Percentiles rank a stretch among this genome's conserved stretches.
Conservation (phyloP, 805 yeast genomes). For the Lachancea meyersii region DNA sequence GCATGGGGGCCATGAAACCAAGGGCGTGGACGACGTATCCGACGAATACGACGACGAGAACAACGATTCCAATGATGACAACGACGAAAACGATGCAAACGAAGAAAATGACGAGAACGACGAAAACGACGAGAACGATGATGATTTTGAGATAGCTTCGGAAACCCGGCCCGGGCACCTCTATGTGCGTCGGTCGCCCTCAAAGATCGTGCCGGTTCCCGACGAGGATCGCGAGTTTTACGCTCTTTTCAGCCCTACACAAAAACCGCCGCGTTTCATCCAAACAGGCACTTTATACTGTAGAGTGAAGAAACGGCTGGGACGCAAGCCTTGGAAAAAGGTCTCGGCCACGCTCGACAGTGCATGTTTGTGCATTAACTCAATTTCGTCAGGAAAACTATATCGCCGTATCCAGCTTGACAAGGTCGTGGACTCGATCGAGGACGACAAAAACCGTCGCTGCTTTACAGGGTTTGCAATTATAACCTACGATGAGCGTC, state of each 20-base stretch:
- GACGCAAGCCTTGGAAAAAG: conserved; percentile 20
- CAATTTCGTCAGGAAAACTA: conserved; percentile 14
- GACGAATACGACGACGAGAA: background rate
- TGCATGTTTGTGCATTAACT: conserved; percentile 13
- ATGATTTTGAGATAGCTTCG: conserved; percentile 10
- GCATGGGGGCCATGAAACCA: conserved; percentile 1
- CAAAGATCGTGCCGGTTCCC: conserved; percentile 1
- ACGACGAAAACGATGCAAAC: background rate
- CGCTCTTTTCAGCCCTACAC: conserved; percentile 15
- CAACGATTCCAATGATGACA: background rate
- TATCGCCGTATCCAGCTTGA: conserved; percentile 13
- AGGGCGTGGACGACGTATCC: conserved; percentile 1
- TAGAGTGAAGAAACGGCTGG: conserved; percentile 15
- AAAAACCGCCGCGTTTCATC: conserved; percentile 13
- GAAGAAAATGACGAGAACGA: conserved; percentile 9
- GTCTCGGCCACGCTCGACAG: conserved; percentile 16
- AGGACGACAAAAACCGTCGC: conserved; percentile 11
- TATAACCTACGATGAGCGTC: conserved; percentile 16
- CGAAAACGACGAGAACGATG: conserved; percentile 11
- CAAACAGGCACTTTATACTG: conserved; percentile 14
- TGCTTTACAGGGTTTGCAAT: conserved; percentile 17
- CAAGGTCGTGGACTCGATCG: conserved; percentile 19
- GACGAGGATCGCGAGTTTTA: conserved; percentile 18
- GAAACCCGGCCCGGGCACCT: conserved; percentile 1
- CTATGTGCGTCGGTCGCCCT: background rate